Evolutionary conservation across 2,329 filamentous ascomycete species (phyloP).

Genomic region (Xylariaceae sp.): DNA sequence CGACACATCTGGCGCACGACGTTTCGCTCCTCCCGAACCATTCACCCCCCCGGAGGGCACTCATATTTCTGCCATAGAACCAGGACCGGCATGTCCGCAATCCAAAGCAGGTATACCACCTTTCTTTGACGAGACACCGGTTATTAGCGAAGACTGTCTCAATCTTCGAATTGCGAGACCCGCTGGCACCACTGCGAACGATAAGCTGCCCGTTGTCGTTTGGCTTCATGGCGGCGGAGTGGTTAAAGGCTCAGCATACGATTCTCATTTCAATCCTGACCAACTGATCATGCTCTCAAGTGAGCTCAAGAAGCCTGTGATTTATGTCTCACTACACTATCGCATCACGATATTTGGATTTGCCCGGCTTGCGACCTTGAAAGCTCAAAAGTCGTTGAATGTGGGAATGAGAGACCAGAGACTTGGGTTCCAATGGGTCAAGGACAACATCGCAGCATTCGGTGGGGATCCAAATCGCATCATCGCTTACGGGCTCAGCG

Average conservation of each 20-base stretch:
- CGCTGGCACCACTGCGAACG: slow-evolving; percentile 16
- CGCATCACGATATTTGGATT: slow-evolving; percentile 44
- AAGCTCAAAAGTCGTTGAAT: slow-evolving; percentile 37
- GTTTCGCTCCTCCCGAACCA: slow-evolving; percentile 39
- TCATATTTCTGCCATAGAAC: slow-evolving; percentile 33
- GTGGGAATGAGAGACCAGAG: slow-evolving; percentile 14
- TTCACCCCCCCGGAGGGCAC: slow-evolving; percentile 33
- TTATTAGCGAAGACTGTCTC: slow-evolving; percentile 40
- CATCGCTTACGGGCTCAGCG: slow-evolving; percentile 6
- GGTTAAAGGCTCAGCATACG: slow-evolving; percentile 38
- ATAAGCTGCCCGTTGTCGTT: slow-evolving; percentile 39
- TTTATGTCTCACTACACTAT: slow-evolving; percentile 40
- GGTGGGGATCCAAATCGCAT: slow-evolving; percentile 7
- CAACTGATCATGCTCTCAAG: slow-evolving; percentile 31
- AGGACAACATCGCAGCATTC: slow-evolving; percentile 12
- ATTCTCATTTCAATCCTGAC: slow-evolving; percentile 36
- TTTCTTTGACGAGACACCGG: slow-evolving; percentile 34
- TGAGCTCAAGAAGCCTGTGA: slow-evolving; percentile 34
- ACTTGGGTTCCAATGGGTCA: slow-evolving; percentile 10
- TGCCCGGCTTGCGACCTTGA: slow-evolving; percentile 33
- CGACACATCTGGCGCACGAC: slow-evolving; percentile 36
- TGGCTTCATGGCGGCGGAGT: slow-evolving; percentile 37
- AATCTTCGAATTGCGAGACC: slow-evolving; percentile 38
- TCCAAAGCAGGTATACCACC: slow-evolving; percentile 34
- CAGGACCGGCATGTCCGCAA: slow-evolving; percentile 41